phyloP scores from a whole-genome alignment of 108 stramenopile species.

The Mediolabrus comicus region DNA sequence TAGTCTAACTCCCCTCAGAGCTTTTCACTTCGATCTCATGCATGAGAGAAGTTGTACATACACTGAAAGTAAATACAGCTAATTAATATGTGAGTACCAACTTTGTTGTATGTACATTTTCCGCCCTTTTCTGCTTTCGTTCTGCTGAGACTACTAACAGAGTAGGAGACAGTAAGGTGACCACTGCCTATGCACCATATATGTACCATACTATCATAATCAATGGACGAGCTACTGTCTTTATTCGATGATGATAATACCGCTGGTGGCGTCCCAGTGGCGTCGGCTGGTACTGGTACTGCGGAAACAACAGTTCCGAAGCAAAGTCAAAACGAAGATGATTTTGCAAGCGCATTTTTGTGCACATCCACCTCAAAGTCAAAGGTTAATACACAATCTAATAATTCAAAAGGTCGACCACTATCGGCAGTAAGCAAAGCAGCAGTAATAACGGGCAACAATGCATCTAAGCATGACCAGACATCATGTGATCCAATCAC shows the following conservation, averaged over 20 bases:
- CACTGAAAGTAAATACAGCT: too few relatives aligned
- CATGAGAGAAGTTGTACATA: too few relatives aligned
- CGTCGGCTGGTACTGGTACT: neutral
- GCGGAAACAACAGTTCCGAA: neutral
- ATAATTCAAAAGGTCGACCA: neutral
- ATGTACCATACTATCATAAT: too few relatives aligned
- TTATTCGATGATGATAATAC: constrained; percentile 11
- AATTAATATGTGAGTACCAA: too few relatives aligned
- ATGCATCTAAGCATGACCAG: neutral
- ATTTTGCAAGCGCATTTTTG: neutral
- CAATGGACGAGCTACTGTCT: constrained; percentile 41
- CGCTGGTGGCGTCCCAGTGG: neutral
- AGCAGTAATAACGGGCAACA: too few relatives aligned
- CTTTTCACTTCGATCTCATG: too few relatives aligned
- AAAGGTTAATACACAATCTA: neutral
- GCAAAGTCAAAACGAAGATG: neutral
- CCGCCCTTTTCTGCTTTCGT: too few relatives aligned
- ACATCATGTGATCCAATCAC: constrained; percentile 31
- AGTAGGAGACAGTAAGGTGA: too few relatives aligned
- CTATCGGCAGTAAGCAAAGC: neutral
- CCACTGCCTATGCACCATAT: too few relatives aligned
- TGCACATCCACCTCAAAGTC: neutral
- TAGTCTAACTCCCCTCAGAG: too few relatives aligned
- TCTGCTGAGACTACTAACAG: too few relatives aligned
- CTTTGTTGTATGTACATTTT: too few relatives aligned